Evolutionary conservation across 2,329 filamentous ascomycete genomes (phyloP).

Genomic region (Westerdykella aurantiaca): DNA sequence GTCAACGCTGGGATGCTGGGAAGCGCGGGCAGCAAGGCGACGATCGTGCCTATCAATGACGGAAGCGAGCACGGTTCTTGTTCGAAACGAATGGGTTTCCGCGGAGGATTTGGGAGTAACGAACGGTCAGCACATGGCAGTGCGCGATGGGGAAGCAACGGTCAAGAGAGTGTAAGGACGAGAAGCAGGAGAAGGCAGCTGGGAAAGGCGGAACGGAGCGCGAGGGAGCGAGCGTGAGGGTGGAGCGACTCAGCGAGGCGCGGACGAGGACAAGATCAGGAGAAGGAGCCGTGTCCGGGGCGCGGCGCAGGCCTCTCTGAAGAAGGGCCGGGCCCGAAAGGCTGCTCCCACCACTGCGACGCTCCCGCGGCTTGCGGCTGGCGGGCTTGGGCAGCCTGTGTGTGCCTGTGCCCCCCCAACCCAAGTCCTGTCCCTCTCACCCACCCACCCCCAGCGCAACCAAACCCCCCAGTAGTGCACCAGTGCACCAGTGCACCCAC

Average conservation of each 20-base stretch:
- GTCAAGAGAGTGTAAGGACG: conserved; percentile 1
- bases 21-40: background rate
- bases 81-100: background rate
- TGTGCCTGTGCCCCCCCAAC: no score
- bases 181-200: conserved; percentile 4
- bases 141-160: conserved; percentile 3
- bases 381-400: no score
- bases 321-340: no score
- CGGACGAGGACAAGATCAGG: conserved; percentile 10
- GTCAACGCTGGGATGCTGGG: conserved; percentile 7
- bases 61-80: background rate
- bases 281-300: conserved; percentile 7
- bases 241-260: no score
- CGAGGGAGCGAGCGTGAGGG: conserved; percentile 10
- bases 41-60: conserved; percentile 1
- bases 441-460: no score
- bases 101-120: conserved; percentile 5
- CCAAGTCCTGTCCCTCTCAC: no score
- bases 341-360: no score
- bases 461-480: conserved; percentile 6
- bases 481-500: conserved; percentile 4
- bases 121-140: conserved; percentile 8
- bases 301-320: background rate
- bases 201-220: background rate
- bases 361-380: no score